These are phyloP conservation scores for Exophiala viscosa DNA, from an alignment of 2,329 filamentous ascomycete species.

Conservation along the genomic window DNA sequence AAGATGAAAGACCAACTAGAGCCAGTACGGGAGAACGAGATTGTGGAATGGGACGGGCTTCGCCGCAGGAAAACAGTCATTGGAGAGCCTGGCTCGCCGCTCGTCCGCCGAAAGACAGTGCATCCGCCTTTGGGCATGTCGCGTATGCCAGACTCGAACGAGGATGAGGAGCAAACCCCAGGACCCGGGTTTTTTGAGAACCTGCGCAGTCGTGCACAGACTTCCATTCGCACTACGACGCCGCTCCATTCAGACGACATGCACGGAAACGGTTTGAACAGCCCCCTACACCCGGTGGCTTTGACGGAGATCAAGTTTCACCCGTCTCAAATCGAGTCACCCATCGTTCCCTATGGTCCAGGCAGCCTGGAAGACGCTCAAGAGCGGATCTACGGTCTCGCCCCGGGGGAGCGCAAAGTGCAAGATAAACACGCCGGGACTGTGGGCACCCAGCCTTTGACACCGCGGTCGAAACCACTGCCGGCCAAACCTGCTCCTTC, in stretches of 20 bases:
- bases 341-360: conserved; percentile 27
- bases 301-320: conserved; percentile 59
- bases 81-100: conserved; percentile 43
- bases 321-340: conserved; percentile 46
- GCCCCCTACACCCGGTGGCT: conserved; percentile 59
- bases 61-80: conserved; percentile 65
- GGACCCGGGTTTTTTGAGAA: conserved; percentile 37
- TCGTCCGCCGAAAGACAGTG: conserved; percentile 44
- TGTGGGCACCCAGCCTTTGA: conserved; percentile 7
- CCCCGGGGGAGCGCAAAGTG: conserved; percentile 38
- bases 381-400: conserved; percentile 52
- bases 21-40: conserved; percentile 72
- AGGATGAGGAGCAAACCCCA: conserved; percentile 19
- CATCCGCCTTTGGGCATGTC: conserved; percentile 88
- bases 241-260: conserved; percentile 35
- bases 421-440: conserved; percentile 35
- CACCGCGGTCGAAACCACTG: conserved; percentile 27
- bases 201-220: conserved; percentile 38
- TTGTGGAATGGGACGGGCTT: conserved; percentile 88
- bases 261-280: conserved; percentile 42
- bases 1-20: conserved; percentile 66
- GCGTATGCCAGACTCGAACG: conserved; percentile 60
- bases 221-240: conserved; percentile 33
- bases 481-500: conserved; percentile 23
- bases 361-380: conserved; percentile 31